Evolutionary conservation across 306 rosid genomes (phyloP).

Genomic region (Rosa chinensis): DNA sequence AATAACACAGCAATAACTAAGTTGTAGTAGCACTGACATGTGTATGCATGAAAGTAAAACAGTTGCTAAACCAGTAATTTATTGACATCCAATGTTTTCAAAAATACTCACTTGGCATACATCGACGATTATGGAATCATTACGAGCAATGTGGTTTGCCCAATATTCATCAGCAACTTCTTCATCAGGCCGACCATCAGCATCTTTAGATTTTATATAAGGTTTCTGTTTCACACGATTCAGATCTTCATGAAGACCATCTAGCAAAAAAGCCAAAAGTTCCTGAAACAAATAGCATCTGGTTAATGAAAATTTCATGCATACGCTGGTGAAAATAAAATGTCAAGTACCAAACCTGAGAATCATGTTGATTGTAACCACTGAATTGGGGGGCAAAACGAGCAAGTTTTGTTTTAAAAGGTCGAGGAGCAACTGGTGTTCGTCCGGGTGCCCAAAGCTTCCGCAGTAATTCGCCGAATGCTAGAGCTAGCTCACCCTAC

Average conservation of each 20-base stretch:
- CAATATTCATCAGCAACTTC: constrained; percentile 98
- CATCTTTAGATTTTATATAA: constrained; percentile 89
- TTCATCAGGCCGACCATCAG: constrained; percentile 98
- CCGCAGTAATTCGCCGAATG: constrained; percentile 93
- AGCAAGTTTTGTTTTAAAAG: constrained; percentile 89
- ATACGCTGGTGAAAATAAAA: constrained; percentile 7
- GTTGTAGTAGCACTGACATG: neutral
- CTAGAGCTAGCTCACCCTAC: constrained; percentile 95
- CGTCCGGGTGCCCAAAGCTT: constrained; percentile 99
- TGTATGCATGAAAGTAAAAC: neutral
- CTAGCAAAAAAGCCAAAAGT: constrained; percentile 94
- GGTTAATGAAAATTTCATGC: constrained; percentile 25
- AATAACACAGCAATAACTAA: neutral
- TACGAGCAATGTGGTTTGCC: constrained; percentile 98
- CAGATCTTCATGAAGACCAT: constrained; percentile 98
- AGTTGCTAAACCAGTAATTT: neutral
- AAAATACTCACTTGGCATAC: constrained; percentile 86
- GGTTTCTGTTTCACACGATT: constrained; percentile 97
- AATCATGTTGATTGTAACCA: constrained; percentile 98
- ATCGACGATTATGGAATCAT: constrained; percentile 96
- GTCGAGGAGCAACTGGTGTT: constrained; percentile 88
- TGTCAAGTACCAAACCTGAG: constrained; percentile 71
- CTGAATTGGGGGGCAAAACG: constrained; percentile 99
- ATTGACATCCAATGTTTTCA: constrained; percentile 1
- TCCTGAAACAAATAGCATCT: constrained; percentile 60